A percentile compares a stretch with the other conserved stretches of the same genome.
phyloP scores from a whole-genome alignment of 495 filamentous ascomycete species.

The Rhizodiscina lignyota region DNA sequence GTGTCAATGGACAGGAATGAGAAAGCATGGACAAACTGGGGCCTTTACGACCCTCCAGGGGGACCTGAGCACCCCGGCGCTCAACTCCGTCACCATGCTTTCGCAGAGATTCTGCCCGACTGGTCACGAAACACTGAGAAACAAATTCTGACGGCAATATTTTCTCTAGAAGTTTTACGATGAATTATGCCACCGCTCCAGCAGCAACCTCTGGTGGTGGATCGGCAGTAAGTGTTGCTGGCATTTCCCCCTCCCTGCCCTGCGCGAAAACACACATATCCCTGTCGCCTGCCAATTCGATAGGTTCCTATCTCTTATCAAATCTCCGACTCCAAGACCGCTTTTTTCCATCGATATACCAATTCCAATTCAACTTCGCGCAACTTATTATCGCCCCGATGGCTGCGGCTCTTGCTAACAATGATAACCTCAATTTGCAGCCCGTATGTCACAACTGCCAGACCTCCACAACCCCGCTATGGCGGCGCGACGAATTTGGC shows the following conservation, averaged over 20 bases:
- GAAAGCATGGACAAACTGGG: background rate
- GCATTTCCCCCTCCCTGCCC: slow-evolving; percentile 1
- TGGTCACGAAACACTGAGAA: background rate
- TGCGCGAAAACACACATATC: background rate
- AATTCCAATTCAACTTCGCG: too few relatives aligned
- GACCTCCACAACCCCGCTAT: slow-evolving; percentile 89
- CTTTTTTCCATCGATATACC: background rate
- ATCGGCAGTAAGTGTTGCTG: slow-evolving; percentile 39
- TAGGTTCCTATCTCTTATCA: background rate
- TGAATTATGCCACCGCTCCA: slow-evolving; percentile 46
- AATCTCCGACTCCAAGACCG: background rate
- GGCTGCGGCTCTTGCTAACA: background rate
- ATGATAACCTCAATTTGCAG: slow-evolving; percentile 28
- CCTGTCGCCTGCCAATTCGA: background rate
- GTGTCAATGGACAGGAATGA: background rate
- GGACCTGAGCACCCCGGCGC: background rate
- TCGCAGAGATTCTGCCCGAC: background rate
- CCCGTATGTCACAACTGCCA: slow-evolving; percentile 94
- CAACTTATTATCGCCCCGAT: too few relatives aligned
- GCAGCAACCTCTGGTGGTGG: slow-evolving; percentile 51
- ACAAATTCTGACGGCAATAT: background rate
- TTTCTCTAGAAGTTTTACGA: slow-evolving; percentile 8
- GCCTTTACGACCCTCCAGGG: background rate
- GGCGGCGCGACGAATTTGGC: slow-evolving; percentile 90
- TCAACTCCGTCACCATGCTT: background rate